These are phyloP conservation scores for Sapria himalayana DNA, from an alignment of 345 rosid species.

Conservation along the genomic window DNA sequence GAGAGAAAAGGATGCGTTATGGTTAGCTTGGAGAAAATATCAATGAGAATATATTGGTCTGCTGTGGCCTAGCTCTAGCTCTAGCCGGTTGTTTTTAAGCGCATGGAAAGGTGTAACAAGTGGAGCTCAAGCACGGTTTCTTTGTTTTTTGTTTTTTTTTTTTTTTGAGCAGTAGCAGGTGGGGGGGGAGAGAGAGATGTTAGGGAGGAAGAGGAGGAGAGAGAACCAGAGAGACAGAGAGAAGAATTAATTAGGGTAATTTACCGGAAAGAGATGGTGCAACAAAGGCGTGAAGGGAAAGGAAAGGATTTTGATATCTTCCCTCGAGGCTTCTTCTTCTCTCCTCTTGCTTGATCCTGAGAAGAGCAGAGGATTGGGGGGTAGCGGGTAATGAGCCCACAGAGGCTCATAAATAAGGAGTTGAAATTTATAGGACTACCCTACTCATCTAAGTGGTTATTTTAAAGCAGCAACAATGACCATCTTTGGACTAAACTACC, in stretches of 20 bases:
- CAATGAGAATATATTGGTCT: too few relatives aligned
- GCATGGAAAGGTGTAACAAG: slow-evolving; percentile 4
- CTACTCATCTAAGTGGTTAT: too few relatives aligned
- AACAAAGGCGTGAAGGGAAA: slow-evolving; percentile 20
- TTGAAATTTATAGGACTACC: too few relatives aligned
- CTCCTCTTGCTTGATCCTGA: neutral
- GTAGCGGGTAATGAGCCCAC: too few relatives aligned
- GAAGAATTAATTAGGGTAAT: neutral
- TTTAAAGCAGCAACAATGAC: too few relatives aligned
- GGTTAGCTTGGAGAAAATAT: neutral
- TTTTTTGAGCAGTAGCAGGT: too few relatives aligned
- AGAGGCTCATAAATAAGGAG: too few relatives aligned
- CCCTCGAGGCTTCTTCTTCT: slow-evolving; percentile 11
- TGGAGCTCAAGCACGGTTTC: too few relatives aligned
- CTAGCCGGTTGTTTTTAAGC: slow-evolving; percentile 5
- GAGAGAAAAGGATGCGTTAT: neutral
- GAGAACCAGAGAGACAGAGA: neutral
- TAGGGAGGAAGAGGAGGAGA: slow-evolving; percentile 5
- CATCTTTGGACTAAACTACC: too few relatives aligned
- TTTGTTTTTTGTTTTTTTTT: slow-evolving; percentile 1
- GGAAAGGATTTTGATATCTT: slow-evolving; percentile 12
- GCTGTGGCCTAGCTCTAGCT: too few relatives aligned
- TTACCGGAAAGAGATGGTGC: neutral
- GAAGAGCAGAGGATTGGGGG: too few relatives aligned
- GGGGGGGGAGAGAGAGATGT: too few relatives aligned